These are phyloP conservation scores for Raffaelea arxii DNA, from an alignment of 2,329 filamentous ascomycete species.

Conservation along the genomic window DNA sequence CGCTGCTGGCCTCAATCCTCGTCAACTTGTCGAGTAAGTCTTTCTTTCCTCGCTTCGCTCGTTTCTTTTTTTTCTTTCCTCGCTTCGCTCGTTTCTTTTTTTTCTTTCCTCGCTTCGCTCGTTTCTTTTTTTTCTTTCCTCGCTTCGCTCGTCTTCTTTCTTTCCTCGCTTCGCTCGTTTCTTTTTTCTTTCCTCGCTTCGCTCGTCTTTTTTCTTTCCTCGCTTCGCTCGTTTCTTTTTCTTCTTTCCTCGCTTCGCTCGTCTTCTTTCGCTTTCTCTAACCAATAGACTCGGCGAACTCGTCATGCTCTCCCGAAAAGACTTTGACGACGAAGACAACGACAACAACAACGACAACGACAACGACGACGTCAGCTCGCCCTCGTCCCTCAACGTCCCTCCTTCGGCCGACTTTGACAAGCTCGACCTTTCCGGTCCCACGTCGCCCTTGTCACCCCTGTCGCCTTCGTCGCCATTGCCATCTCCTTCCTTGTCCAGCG, in stretches of 20 bases:
- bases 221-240: too few species aligned
- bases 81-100: too few species aligned
- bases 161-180: too few species aligned
- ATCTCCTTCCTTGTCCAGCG: constrained; percentile 9
- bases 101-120: too few species aligned
- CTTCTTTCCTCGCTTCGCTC: not conserved
- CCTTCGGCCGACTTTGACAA: constrained; percentile 8
- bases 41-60: constrained; percentile 14
- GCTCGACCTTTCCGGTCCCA: constrained; percentile 6
- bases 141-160: too few species aligned
- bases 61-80: not conserved
- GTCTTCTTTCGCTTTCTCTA: not conserved
- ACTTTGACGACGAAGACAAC: not conserved
- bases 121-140: too few species aligned
- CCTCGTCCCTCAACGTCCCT: not conserved
- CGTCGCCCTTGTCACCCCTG: constrained; percentile 31
- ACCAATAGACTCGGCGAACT: constrained; percentile 61
- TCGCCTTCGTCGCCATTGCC: constrained; percentile 14
- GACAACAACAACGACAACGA: not conserved
- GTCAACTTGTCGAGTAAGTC: constrained; percentile 68
- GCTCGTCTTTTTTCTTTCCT: too few species aligned
- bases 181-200: too few species aligned
- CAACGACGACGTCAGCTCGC: not conserved
- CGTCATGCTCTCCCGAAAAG: constrained; percentile 40
- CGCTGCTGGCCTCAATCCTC: constrained; percentile 60